These are phyloP conservation scores for Macrotyloma uniflorum DNA, from an alignment of 306 rosid species.

Conservation along the genomic window DNA sequence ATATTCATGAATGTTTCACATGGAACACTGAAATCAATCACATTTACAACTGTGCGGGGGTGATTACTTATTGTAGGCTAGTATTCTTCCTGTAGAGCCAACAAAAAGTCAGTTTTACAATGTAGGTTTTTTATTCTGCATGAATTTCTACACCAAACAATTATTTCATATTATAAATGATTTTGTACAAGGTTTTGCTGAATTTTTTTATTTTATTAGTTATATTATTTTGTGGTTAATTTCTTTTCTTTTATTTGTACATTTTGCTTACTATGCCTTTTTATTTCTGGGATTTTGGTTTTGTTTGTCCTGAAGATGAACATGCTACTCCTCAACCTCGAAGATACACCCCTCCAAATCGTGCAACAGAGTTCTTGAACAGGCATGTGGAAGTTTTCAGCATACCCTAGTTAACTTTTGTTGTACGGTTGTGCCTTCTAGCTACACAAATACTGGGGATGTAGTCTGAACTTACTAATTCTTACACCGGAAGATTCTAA, in stretches of 20 bases:
- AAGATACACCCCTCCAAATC: conserved; percentile 55
- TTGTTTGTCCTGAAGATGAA: conserved; percentile 47
- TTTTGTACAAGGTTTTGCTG: neutral
- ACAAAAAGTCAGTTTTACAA: neutral
- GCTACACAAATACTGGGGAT: neutral
- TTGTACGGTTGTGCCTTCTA: neutral
- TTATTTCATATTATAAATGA: neutral
- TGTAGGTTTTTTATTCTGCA: neutral
- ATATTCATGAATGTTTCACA: conserved; percentile 6
- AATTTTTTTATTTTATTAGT: neutral
- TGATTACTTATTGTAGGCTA: conserved; percentile 4
- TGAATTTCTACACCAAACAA: neutral
- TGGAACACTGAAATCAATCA: neutral
- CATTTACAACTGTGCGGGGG: neutral
- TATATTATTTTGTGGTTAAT: conserved; percentile 1
- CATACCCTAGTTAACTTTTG: neutral
- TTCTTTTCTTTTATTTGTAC: conserved; percentile 9
- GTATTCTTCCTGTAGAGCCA: neutral
- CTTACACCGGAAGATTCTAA: conserved; percentile 16
- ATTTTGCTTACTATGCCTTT: neutral
- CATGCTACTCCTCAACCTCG: conserved; percentile 57
- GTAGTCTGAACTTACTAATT: neutral
- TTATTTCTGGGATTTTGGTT: neutral
- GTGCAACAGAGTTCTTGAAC: conserved; percentile 70
- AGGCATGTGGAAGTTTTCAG: conserved; percentile 59